These are phyloP conservation scores for Globisporangium polare DNA, from an alignment of 352 stramenopile species.

Conservation along the genomic window DNA sequence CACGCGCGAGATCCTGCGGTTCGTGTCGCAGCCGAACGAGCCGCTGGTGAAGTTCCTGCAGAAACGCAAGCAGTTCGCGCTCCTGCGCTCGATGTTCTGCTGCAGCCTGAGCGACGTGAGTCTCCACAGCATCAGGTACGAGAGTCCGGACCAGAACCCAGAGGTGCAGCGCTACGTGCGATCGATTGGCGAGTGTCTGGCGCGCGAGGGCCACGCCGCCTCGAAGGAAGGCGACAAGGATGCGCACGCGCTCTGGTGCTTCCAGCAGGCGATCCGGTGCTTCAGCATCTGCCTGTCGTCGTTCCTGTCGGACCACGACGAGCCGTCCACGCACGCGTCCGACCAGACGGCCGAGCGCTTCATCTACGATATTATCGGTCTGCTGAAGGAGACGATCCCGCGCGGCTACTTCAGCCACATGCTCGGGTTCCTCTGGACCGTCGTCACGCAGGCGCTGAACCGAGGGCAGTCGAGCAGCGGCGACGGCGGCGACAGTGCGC, in stretches of 20 bases:
- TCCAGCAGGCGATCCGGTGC: slow-evolving; percentile 66
- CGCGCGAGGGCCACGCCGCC: slow-evolving; percentile 50
- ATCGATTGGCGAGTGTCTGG: slow-evolving; percentile 64
- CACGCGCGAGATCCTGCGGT: slow-evolving; percentile 50
- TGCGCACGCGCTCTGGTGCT: slow-evolving; percentile 48
- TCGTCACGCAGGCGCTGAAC: slow-evolving; percentile 51
- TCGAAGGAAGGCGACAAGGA: slow-evolving; percentile 29
- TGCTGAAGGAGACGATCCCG: slow-evolving; percentile 67
- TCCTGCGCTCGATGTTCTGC: slow-evolving; percentile 63
- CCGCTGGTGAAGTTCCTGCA: slow-evolving; percentile 54
- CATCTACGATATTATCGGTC: slow-evolving; percentile 53
- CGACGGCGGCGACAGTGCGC: slow-evolving; percentile 28
- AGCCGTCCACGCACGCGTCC: slow-evolving; percentile 12
- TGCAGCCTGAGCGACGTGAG: slow-evolving; percentile 60
- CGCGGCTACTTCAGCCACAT: slow-evolving; percentile 52
- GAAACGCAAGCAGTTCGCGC: slow-evolving; percentile 61
- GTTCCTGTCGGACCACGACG: slow-evolving; percentile 41
- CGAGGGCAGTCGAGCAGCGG: slow-evolving; percentile 17
- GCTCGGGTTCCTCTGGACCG: slow-evolving; percentile 60
- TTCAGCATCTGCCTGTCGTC: slow-evolving; percentile 69
- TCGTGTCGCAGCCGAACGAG: slow-evolving; percentile 51
- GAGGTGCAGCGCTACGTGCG: slow-evolving; percentile 48
- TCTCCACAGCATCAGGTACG: slow-evolving; percentile 32
- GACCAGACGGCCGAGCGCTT: slow-evolving; percentile 44
- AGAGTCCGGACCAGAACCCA: slow-evolving; percentile 23